Evolutionary conservation across 139 green algal genomes (phyloP), one percentile per base, ranked within the genome.

Genomic region (Choricystis sp.): DNA sequence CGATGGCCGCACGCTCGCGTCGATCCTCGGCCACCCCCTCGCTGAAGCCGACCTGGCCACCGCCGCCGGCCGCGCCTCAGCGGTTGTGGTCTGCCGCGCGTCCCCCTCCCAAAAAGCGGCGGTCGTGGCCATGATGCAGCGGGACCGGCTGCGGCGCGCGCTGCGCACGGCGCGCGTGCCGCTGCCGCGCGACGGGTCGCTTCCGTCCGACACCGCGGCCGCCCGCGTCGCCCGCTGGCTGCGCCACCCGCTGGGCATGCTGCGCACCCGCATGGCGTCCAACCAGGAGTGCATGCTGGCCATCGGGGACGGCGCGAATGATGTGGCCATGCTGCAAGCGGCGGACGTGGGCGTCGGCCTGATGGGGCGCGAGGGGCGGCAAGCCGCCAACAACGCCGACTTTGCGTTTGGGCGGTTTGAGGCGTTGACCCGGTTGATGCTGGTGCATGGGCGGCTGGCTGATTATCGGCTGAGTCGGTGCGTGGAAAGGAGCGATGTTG

Each of bases 261-360:
- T 80, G 29, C 77, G 78, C 69, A 72, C 29, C 19, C 58, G 71
- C 19, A 61, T 60, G 24, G 80, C 78, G 73, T 65, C 65, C 24
- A 48, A 79, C 22, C 55, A 77, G 56, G 69, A 78, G 65, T 3
- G 57, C 56, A 65, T 58, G 65, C 64, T 58, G 4, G 29, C 64
- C 30, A 60, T 57, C 56, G 29, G 29, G 25, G 29, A 68, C 74
- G 73, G 72, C 89, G 28, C 79, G 59, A 96, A 95, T 66, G 89
- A 96, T 67, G 89, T 95, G 29, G 79, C 78, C 59, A 95, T 95
- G 87, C 93, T 95, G 63, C 74, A 92, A 70, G 86, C 92, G 2
- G 92, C 92, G 4, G 85, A 98, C 74, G 90, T 98, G 19, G 92
- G 92, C 1, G 83, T 94, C 2, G 92, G 92, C 60, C 95, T 98